Evolutionary conservation across 805 yeast genomes (phyloP), one percentile per base, ranked within the genome.

Genomic region (Cyberlindnera japonica): DNA sequence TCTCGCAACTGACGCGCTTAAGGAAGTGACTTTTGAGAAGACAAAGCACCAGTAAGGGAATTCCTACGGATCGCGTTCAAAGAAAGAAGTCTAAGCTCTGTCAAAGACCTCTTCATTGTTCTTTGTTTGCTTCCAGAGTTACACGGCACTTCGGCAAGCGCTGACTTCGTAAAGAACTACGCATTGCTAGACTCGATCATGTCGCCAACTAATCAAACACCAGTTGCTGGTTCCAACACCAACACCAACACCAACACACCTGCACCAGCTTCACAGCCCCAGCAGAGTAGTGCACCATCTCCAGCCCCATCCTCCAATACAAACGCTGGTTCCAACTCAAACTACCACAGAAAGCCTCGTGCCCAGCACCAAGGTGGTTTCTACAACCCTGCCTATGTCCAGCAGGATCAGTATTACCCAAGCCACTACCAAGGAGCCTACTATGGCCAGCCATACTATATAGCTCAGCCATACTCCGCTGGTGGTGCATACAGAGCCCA

Each of bases 401-500:
- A 19, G 4, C 40, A 19, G 6, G 33, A 29, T 17, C 22, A 8
- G 11, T 29, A 29, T 17, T 15, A 25, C 6, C 15, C 28, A 13
- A n/a, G 21, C 12, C 6, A 16, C 23, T 34, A 30, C 37, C 37
- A 33, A n/a, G 37, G 23, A 17, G 14, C 20, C 13, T 48, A 45
- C 38, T 48, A 45, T 28, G 35, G 36, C 8, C 37, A 23, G 10
- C 44, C 33, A 27, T 42, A 45, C 20, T 39, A 36, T 24, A 40
- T 43, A 10, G 42, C 35, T 11, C 38, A 39, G 18, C 17, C 44
- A 11, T 16, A 27, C 11, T 13, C 12, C 6, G 24, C 19, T 3
- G 43, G 30, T 23, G 13, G 10, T 12, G 33, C 41, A 12, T 47
- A 41, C 41, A 44, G 45, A 40, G 35, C 45, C 19, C 46, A 38